Conservation (phyloP, 306 rosid genomes). For the Leucaena leucocephala region DNA sequence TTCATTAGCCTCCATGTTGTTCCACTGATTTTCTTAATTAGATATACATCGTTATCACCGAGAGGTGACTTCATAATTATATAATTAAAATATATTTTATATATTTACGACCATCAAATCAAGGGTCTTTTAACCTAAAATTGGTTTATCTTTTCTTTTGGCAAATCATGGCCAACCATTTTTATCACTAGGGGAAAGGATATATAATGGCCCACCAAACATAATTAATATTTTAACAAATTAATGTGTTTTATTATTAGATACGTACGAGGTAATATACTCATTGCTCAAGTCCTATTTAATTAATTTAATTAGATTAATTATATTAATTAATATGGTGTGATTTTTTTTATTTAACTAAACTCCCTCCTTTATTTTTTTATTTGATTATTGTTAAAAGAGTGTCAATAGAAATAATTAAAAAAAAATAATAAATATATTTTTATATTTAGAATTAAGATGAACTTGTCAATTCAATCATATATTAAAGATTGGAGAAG, state of each 20-base stretch:
- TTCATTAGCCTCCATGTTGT: neutral
- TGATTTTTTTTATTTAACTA: too few species aligned
- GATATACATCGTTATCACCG: constrained; percentile 16
- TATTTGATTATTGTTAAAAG: too few species aligned
- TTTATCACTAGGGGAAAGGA: neutral
- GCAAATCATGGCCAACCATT: constrained; percentile 16
- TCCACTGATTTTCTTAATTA: constrained; percentile 32
- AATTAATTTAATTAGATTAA: too few species aligned
- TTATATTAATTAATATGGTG: too few species aligned
- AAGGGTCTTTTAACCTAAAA: neutral
- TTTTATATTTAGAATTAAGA: too few species aligned
- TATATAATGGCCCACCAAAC: constrained; percentile 1
- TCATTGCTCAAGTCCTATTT: too few species aligned
- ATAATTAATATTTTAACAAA: neutral
- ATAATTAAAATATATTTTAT: neutral
- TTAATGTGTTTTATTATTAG: neutral
- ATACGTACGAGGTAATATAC: neutral
- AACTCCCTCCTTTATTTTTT: too few species aligned
- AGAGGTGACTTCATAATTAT: neutral
- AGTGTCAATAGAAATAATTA: too few species aligned
- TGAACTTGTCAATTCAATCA: too few species aligned
- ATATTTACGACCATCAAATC: neutral
- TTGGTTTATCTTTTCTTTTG: neutral
- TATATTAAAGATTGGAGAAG: too few species aligned
- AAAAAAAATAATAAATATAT: too few species aligned